Percentiles rank a stretch among this genome's conserved stretches.
Conservation (phyloP, 345 rosid species). For the Moricandia moricandioides region DNA sequence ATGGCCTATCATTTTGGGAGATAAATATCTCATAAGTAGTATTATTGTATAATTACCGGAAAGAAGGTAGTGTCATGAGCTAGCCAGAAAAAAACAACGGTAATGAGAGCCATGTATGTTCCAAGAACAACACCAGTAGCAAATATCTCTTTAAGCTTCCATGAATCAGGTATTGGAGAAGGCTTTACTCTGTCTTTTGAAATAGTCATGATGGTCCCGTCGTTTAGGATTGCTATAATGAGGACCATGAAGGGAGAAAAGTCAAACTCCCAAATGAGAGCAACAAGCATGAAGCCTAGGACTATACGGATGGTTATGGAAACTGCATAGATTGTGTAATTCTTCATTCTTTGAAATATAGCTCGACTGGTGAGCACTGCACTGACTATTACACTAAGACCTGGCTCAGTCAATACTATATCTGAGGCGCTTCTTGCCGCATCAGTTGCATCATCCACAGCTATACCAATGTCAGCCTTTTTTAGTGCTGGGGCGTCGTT, state of each 20-base stretch:
- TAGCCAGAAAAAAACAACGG: conserved; percentile 66
- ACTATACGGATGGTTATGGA: conserved; percentile 90
- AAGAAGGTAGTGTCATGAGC: conserved; percentile 69
- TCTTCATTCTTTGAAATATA: conserved; percentile 94
- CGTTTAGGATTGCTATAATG: conserved; percentile 78
- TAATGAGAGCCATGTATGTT: conserved; percentile 66
- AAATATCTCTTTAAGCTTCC: conserved; percentile 89
- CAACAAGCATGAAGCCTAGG: conserved; percentile 76
- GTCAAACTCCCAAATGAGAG: conserved; percentile 63
- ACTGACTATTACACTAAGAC: conserved; percentile 80
- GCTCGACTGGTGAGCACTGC: conserved; percentile 94
- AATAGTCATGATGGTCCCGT: conserved; percentile 91
- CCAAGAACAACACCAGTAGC: conserved; percentile 85
- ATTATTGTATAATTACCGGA: conserved; percentile 32
- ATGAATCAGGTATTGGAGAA: conserved; percentile 80
- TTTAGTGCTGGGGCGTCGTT: conserved; percentile 93
- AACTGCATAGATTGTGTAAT: conserved; percentile 88
- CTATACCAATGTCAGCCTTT: conserved; percentile 92
- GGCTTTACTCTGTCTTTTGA: conserved; percentile 93
- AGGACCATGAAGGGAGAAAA: conserved; percentile 92
- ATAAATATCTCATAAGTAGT: too few species aligned
- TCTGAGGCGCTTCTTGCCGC: conserved; percentile 92
- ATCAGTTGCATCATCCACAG: conserved; percentile 94
- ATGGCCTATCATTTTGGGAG: too few species aligned
- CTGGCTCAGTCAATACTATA: conserved; percentile 89